Evolutionary conservation across 345 rosid genomes (phyloP).

Genomic region (Pistacia integerrima): DNA sequence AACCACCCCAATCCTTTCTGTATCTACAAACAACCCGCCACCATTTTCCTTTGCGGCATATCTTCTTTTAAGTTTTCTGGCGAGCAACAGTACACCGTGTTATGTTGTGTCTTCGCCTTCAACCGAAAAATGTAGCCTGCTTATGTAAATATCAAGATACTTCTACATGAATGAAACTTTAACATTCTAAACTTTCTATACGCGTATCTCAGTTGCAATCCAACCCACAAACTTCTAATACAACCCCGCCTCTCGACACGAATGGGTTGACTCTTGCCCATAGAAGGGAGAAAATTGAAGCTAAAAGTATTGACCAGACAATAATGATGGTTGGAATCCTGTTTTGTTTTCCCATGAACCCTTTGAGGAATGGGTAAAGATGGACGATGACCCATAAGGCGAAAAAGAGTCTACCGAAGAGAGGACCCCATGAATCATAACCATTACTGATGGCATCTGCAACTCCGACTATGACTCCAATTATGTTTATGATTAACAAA

Average conservation of each 20-base stretch:
- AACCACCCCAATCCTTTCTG: slow-evolving; percentile 9
- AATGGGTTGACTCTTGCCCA: slow-evolving; percentile 71
- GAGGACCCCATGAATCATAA: slow-evolving; percentile 72
- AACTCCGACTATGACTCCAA: slow-evolving; percentile 60
- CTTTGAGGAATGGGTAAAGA: slow-evolving; percentile 71
- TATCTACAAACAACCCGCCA: slow-evolving; percentile 30
- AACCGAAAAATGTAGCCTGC: not conserved
- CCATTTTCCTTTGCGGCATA: slow-evolving; percentile 13
- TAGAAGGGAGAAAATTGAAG: slow-evolving; percentile 57
- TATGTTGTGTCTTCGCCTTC: slow-evolving; percentile 5
- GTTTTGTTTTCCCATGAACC: slow-evolving; percentile 58
- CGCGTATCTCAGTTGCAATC: slow-evolving; percentile 36
- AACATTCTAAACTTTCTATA: slow-evolving; percentile 6
- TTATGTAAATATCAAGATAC: slow-evolving; percentile 9
- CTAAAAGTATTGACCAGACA: slow-evolving; percentile 71
- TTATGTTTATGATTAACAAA: slow-evolving; percentile 51
- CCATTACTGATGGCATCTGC: slow-evolving; percentile 69
- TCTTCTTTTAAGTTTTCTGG: slow-evolving; percentile 4
- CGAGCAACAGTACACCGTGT: slow-evolving; percentile 5
- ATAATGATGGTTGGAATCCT: slow-evolving; percentile 59
- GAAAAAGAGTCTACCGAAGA: slow-evolving; percentile 60
- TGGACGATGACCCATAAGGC: slow-evolving; percentile 68
- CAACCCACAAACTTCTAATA: slow-evolving; percentile 59
- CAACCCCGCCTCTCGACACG: slow-evolving; percentile 41
- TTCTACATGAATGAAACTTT: slow-evolving; percentile 7